Conservation (phyloP, 1,284 basidiomycete species). For the Tylopilus orsonianus region DNA sequence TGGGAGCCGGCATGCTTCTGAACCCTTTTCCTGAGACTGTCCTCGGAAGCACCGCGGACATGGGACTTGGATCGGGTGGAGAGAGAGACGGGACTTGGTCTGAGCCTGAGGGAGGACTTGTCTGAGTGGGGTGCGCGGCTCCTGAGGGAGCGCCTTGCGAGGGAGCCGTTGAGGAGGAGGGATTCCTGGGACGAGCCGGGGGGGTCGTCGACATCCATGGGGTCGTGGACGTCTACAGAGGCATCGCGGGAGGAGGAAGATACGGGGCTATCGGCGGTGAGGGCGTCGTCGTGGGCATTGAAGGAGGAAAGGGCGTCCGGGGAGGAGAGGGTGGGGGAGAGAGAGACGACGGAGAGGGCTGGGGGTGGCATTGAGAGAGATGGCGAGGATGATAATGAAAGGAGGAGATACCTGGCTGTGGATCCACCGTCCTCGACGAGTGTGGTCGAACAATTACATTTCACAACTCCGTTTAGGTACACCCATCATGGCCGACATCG, state of each 20-base stretch:
- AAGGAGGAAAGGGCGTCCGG: slow-evolving; percentile 32
- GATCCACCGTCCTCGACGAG: slow-evolving; percentile 15
- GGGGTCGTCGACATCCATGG: slow-evolving; percentile 28
- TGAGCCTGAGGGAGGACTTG: slow-evolving; percentile 28
- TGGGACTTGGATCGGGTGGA: slow-evolving; percentile 29
- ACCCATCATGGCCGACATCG: slow-evolving; percentile 55
- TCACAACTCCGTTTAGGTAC: slow-evolving; percentile 14
- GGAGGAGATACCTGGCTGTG: slow-evolving; percentile 19
- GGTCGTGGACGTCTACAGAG: slow-evolving; percentile 30
- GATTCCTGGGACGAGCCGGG: slow-evolving; percentile 31
- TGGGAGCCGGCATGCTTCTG: slow-evolving; percentile 25
- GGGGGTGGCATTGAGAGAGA: slow-evolving; percentile 8
- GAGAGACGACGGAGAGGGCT: slow-evolving; percentile 24
- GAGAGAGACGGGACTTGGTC: slow-evolving; percentile 21
- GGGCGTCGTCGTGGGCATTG: slow-evolving; percentile 30
- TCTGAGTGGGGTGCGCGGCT: slow-evolving; percentile 20
- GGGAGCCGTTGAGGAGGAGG: slow-evolving; percentile 23
- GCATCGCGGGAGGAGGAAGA: slow-evolving; percentile 36
- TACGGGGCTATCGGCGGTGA: slow-evolving; percentile 31
- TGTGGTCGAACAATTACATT: no score
- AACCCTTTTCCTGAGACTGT: slow-evolving; percentile 29
- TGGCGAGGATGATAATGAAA: slow-evolving; percentile 1
- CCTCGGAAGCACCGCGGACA: slow-evolving; percentile 26
- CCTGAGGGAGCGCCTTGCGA: slow-evolving; percentile 31
- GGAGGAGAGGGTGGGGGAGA: slow-evolving; percentile 33